Base-by-base conservation (phyloP, 768 basidiomycete species). In the Cystofilobasidium ferigula region DNA sequence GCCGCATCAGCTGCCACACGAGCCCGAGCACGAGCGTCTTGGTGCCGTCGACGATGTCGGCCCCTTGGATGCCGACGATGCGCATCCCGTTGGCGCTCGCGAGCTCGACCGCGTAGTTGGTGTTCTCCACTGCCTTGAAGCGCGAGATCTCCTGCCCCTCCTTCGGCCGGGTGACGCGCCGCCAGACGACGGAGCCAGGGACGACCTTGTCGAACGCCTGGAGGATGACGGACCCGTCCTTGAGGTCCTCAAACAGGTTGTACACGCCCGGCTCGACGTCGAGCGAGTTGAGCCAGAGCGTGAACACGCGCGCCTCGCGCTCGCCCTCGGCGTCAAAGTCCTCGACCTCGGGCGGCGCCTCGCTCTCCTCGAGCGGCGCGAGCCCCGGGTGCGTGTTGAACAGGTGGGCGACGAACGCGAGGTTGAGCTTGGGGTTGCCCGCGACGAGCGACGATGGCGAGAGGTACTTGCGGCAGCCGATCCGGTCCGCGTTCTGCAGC, bases 301-400 rank as follows among this genome's bases (percentile, higher is more conserved):
- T 99, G 75, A 99, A 99, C 35, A 93, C 95, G 42, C 94, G 85
- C 6, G 95, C 95, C 76, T 98, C 95, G 56, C 95, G 85, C 76
- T 99, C 95, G 68, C 95, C 95, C 76, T 99, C 95, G 0, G 94
- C 95, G 69, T 99, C 95, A 71, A 99, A 99, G 78, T 98, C 95
- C 72, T 97, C 94, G 40, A 99, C 83, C 71, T 88, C 87, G 69
- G 94, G 91, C 4, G 76, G 76, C 6, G 87, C 87, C 74, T 97
- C 92, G 73, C 90, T 83, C 73, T 92, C 91, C 73, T 94, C 92
- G 53, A 98, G 83, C 1, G 94, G 94, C 69, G 83, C 95, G 36
- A 98, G 85, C 0, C 94, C 90, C 0, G 94, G 95, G 77, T 88
- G 85, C 1, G 89, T 98, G 80, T 99, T 99, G 83, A 99, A 99